Conservation (phyloP, 2,329 filamentous ascomycete genomes). For the Fonsecaea nubica region DNA sequence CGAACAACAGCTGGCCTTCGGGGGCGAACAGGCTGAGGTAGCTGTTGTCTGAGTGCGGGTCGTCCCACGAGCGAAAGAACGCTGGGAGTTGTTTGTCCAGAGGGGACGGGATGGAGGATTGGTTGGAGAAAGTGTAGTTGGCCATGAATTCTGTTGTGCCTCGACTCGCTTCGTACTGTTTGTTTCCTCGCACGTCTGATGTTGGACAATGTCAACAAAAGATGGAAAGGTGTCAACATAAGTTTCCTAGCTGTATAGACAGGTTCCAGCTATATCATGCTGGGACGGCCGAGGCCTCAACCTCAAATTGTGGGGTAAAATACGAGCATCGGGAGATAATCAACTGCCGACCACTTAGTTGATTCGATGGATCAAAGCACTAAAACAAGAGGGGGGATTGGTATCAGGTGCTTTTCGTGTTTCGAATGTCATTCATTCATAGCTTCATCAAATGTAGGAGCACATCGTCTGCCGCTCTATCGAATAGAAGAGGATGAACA, state of each 20-base stretch:
- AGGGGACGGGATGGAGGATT: conserved; percentile 26
- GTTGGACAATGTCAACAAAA: not conserved
- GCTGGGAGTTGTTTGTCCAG: conserved; percentile 28
- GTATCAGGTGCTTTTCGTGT: not conserved
- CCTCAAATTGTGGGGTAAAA: conserved; percentile 22
- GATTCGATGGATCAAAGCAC: not conserved
- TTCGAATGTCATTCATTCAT: conserved; percentile 26
- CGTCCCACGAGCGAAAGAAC: conserved; percentile 33
- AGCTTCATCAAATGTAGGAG: conserved; percentile 20
- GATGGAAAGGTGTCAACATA: not conserved
- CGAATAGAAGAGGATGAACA: conserved; percentile 12
- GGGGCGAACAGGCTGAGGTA: conserved; percentile 29
- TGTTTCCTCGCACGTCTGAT: not conserved
- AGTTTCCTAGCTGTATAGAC: not conserved
- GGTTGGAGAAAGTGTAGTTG: conserved; percentile 35
- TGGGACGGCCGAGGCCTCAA: not conserved
- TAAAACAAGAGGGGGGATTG: not conserved
- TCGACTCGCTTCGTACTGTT: not conserved
- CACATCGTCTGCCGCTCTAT: conserved; percentile 7
- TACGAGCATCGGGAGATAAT: conserved; percentile 22
- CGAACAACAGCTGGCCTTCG: conserved; percentile 29
- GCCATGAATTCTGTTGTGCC: conserved; percentile 25
- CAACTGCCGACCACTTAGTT: conserved; percentile 10
- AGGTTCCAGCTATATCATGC: not conserved
- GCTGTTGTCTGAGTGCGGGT: conserved; percentile 22